Conservation (phyloP, 2,329 filamentous ascomycete genomes). For the Nemania sp. region DNA sequence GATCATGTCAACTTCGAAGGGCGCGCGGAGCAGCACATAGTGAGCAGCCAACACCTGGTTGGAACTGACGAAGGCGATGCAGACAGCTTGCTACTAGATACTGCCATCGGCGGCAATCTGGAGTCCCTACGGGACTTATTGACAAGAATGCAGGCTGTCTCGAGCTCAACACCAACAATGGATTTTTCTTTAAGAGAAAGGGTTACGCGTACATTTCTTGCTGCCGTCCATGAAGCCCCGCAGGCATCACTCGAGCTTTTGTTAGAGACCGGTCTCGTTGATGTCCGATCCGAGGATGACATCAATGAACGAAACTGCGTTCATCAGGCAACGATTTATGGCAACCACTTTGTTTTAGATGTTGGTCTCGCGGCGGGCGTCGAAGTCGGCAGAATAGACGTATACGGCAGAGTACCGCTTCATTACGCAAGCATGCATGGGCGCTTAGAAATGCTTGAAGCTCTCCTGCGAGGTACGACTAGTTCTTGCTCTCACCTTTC, state of each 20-base stretch:
- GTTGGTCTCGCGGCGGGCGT: slow-evolving; percentile 77
- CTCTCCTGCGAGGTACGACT: slow-evolving; percentile 65
- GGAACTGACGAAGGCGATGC: slow-evolving; percentile 87
- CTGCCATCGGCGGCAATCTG: slow-evolving; percentile 80
- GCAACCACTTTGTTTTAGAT: slow-evolving; percentile 76
- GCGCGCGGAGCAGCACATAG: slow-evolving; percentile 64
- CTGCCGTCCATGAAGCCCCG: slow-evolving; percentile 84
- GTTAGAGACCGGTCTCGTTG: slow-evolving; percentile 78
- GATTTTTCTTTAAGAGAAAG: slow-evolving; percentile 68
- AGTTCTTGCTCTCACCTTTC: neutral
- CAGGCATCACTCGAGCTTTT: slow-evolving; percentile 75
- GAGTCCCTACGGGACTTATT: slow-evolving; percentile 80
- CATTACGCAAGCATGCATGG: slow-evolving; percentile 98
- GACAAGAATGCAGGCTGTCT: slow-evolving; percentile 65
- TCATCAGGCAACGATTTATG: slow-evolving; percentile 95
- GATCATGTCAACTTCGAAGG: slow-evolving; percentile 84
- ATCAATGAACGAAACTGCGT: slow-evolving; percentile 97
- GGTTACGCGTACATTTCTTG: slow-evolving; percentile 86
- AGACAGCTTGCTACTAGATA: slow-evolving; percentile 85
- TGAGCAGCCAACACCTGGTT: slow-evolving; percentile 67
- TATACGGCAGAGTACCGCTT: slow-evolving; percentile 89
- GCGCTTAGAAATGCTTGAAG: slow-evolving; percentile 78
- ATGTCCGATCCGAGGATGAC: slow-evolving; percentile 92
- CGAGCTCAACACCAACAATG: slow-evolving; percentile 52
- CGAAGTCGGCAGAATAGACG: slow-evolving; percentile 79